These are phyloP conservation scores for Ophiobolus disseminans DNA, from an alignment of 2,329 filamentous ascomycete genomes.

Conservation along the genomic window DNA sequence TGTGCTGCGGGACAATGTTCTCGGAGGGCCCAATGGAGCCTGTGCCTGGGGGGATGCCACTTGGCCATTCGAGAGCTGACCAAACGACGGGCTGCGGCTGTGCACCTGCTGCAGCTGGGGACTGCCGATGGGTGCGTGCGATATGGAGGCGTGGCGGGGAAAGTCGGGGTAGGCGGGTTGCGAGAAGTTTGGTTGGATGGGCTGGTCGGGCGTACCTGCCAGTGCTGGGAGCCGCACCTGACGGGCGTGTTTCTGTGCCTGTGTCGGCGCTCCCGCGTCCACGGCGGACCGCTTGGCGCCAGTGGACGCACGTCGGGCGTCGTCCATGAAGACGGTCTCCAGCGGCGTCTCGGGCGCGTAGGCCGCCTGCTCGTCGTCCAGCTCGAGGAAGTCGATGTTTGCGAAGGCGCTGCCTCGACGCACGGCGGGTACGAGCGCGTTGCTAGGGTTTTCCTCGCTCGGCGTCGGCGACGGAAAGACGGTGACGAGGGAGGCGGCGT, in stretches of 20 bases:
- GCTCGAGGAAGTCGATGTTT: background rate
- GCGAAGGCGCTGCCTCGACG: background rate
- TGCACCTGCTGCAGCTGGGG: constrained; percentile 5
- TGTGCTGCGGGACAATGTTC: background rate
- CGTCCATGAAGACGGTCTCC: background rate
- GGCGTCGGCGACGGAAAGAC: constrained; percentile 68
- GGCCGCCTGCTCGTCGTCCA: background rate
- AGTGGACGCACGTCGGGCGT: background rate
- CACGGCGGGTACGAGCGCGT: background rate
- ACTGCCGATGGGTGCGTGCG: constrained; percentile 8
- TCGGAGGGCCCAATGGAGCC: constrained; percentile 4
- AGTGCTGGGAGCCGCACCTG: background rate
- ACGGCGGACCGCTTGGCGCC: background rate
- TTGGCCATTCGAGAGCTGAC: constrained; percentile 4
- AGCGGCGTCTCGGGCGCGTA: constrained; percentile 1
- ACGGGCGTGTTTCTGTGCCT: background rate
- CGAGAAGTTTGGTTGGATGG: no score
- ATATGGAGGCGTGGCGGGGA: constrained; percentile 4
- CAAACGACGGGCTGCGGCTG: constrained; percentile 5
- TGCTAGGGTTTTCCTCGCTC: constrained; percentile 59
- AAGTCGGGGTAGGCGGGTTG: background rate
- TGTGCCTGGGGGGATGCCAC: constrained; percentile 14
- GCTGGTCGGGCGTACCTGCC: constrained; percentile 1
- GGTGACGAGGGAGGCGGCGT: constrained; percentile 22
- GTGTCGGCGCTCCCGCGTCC: background rate